Base-by-base conservation (phyloP, 2,329 filamentous ascomycete species). In the Diaporthe amygdali region DNA sequence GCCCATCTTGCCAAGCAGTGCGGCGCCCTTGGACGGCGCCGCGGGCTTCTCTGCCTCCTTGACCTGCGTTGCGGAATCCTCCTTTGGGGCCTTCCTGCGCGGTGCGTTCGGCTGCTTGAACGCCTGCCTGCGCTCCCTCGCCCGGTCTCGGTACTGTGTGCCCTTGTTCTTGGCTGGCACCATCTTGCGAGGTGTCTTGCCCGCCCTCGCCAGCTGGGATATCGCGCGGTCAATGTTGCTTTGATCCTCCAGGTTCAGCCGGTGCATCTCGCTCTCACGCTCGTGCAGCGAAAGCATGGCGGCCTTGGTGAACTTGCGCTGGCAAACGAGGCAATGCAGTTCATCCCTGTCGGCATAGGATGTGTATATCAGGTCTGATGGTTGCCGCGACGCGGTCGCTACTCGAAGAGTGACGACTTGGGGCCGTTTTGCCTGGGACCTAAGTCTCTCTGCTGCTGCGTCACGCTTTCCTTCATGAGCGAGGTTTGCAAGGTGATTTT, bases 1-100 rank as follows among this genome's bases (percentile, higher is more conserved):
- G 32, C 92, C 92, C 89, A 93, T 92, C 83, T 93, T 94, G 47
- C 90, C 89, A 47, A 94, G 83, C 77, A 94, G 85, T 3, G 89
- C 89, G 0, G 90, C 90, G 15, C 91, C 91, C 79, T 92, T 93
- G 44, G 89, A 77, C 20, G 81, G 75, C 8, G 76, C 70, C 49
- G 76, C 56, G 51, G 78, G 72, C 73, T 81, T 79, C 30, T 80
- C 75, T 39, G 77, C 74, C 41, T 78, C 76, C 25, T 79, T 77
- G 12, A 61, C 64, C 1, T 77, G 71, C 6, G 74, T 51, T 22
- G 79, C 74, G 52, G 84, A 84, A 25, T 81, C 76, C 68, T 85
- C 82, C 76, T 79, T 72, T 75, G 79, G 79, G 5, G 88, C 88
- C 75, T 87, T 89, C 64, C 82, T 87, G 69, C 71, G 56, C 5